These are phyloP conservation scores for Nigrospora oryzae DNA, from an alignment of 2,329 filamentous ascomycete genomes.

Conservation along the genomic window DNA sequence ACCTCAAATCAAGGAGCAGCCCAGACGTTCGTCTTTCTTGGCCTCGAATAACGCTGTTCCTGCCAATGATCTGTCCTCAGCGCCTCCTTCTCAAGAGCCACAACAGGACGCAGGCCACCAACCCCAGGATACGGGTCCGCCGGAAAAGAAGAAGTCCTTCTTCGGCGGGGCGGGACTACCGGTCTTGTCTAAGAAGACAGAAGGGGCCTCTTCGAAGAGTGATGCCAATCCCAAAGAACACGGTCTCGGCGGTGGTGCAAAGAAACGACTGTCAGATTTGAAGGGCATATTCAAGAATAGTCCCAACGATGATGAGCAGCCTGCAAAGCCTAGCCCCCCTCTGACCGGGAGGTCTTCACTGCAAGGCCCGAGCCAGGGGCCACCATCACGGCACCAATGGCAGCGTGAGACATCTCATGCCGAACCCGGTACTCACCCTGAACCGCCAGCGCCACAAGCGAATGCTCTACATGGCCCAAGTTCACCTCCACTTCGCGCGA, in stretches of 20 bases:
- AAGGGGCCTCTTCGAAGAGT: background rate
- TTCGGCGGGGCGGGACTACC: constrained; percentile 14
- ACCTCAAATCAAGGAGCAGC: constrained; percentile 28
- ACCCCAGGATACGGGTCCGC: constrained; percentile 6
- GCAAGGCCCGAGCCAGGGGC: too few species aligned
- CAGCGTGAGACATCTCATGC: background rate
- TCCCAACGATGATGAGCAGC: constrained; percentile 16
- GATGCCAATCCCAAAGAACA: constrained; percentile 1
- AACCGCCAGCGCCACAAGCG: background rate
- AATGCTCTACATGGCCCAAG: too few species aligned
- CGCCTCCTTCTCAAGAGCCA: constrained; percentile 6
- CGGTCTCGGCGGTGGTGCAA: constrained; percentile 9
- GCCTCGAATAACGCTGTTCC: constrained; percentile 18
- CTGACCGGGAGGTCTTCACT: background rate
- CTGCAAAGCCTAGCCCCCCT: constrained; percentile 8
- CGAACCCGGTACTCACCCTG: background rate
- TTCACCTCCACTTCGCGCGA: background rate
- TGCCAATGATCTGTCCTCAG: constrained; percentile 12
- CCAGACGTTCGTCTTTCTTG: constrained; percentile 31
- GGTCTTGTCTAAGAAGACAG: background rate
- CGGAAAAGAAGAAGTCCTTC: constrained; percentile 30
- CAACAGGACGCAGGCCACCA: constrained; percentile 8
- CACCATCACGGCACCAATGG: background rate
- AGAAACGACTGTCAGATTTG: constrained; percentile 20
- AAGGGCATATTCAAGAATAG: constrained; percentile 22